Evolutionary conservation across 495 filamentous ascomycete species (phyloP).

Genomic region (Neurospora terricola): DNA sequence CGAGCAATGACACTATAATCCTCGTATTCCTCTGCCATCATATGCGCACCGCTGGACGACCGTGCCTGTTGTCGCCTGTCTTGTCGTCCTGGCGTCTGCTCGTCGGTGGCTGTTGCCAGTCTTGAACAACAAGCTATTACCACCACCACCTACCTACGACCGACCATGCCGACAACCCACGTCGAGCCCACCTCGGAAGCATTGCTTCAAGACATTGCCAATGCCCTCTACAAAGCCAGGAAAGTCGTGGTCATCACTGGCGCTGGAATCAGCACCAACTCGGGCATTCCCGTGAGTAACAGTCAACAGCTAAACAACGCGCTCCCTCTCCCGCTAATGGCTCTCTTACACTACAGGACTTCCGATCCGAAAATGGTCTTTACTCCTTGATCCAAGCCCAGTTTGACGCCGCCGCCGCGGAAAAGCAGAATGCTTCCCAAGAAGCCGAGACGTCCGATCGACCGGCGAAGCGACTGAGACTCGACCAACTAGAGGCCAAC

Average conservation of each 20-base stretch:
- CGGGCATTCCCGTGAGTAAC: slow-evolving; percentile 53
- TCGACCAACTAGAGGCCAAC: slow-evolving; percentile 9
- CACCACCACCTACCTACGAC: not conserved
- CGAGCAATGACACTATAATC: not conserved
- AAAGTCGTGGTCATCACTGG: slow-evolving; percentile 60
- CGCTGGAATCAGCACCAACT: slow-evolving; percentile 64
- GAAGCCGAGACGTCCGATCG: slow-evolving; percentile 17
- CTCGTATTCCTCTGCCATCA: not conserved
- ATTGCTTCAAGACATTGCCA: slow-evolving; percentile 51
- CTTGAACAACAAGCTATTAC: not conserved
- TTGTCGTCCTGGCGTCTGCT: not conserved
- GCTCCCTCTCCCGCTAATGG: slow-evolving; percentile 13
- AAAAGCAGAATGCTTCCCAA: slow-evolving; percentile 9
- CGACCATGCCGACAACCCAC: slow-evolving; percentile 45
- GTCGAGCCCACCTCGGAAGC: slow-evolving; percentile 38
- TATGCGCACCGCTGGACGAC: not conserved
- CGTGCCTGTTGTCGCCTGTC: not conserved
- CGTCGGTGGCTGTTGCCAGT: not conserved
- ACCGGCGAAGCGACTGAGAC: slow-evolving; percentile 33
- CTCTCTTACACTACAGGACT: slow-evolving; percentile 40
- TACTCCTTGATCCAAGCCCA: slow-evolving; percentile 59
- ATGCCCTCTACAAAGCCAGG: slow-evolving; percentile 46
- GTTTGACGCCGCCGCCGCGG: slow-evolving; percentile 38
- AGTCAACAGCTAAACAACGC: not conserved
- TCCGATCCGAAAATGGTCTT: slow-evolving; percentile 59